Conservation (phyloP, 83 land plant genomes). For the Thuja plicata region DNA sequence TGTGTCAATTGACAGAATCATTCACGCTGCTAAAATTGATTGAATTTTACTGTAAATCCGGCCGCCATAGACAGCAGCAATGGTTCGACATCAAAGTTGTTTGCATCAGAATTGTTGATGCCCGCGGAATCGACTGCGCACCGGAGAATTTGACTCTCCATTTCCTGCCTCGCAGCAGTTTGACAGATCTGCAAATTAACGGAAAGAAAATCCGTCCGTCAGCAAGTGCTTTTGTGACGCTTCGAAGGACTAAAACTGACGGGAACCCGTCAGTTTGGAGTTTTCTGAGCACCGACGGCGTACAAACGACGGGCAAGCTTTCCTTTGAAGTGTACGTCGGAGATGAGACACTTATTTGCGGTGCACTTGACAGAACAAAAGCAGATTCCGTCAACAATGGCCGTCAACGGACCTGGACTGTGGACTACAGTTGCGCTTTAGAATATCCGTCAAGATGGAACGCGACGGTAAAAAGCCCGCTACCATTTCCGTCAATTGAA, state of each 20-base stretch:
- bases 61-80: neutral
- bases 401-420: neutral
- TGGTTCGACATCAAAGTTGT: neutral
- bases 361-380: neutral
- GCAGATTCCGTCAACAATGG: neutral
- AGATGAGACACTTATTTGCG: neutral
- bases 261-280: neutral
- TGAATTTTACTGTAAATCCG: neutral
- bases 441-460: constrained; percentile 8
- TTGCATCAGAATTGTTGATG: neutral
- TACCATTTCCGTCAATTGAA: neutral
- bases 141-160: neutral
- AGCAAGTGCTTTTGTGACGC: neutral
- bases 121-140: neutral
- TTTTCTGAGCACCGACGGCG: neutral
- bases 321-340: neutral
- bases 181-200: constrained; percentile 7
- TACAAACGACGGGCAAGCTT: neutral
- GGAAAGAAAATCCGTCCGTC: constrained; percentile 11
- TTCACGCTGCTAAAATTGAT: neutral
- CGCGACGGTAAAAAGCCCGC: neutral
- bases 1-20: neutral
- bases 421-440: neutral
- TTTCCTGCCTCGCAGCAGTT: neutral
- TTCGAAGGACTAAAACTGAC: neutral